Percentiles rank a stretch among this genome's conserved stretches.
Conservation (phyloP, 2,329 filamentous ascomycete species). For the Aspergillus sojae region DNA sequence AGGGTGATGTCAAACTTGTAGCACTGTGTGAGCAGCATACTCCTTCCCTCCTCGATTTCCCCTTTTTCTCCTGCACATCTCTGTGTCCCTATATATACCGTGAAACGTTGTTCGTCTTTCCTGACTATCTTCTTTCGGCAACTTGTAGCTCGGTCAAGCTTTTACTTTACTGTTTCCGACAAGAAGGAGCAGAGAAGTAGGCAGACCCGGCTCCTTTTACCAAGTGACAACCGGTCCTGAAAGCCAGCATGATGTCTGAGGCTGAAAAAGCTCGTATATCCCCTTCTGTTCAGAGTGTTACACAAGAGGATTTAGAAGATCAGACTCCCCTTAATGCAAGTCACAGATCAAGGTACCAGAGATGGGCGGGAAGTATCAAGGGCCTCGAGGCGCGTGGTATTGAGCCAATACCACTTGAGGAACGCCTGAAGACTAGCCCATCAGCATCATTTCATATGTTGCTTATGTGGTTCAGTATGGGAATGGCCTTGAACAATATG, state of each 20-base stretch:
- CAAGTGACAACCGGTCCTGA: not conserved
- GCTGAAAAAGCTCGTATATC: constrained; percentile 31
- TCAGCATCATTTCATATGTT: constrained; percentile 34
- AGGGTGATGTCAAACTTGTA: constrained; percentile 22
- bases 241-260: constrained; percentile 20
- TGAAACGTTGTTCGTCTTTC: not conserved
- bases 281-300: constrained; percentile 27
- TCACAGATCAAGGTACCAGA: constrained; percentile 22
- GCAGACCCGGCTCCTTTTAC: constrained; percentile 1
- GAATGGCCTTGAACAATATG: constrained; percentile 45
- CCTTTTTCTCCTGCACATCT: constrained; percentile 5
- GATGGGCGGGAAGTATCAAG: constrained; percentile 28
- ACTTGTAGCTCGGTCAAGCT: not conserved
- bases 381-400: constrained; percentile 31
- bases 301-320: constrained; percentile 25
- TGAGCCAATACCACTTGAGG: constrained; percentile 30
- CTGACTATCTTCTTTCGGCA: not conserved
- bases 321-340: constrained; percentile 13
- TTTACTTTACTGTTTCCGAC: not conserved
- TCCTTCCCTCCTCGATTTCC: constrained; percentile 10
- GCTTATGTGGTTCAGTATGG: constrained; percentile 45
- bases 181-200: not conserved
- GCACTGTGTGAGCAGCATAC: constrained; percentile 4
- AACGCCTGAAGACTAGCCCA: constrained; percentile 29
- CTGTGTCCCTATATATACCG: constrained; percentile 16